Evolutionary conservation across 306 rosid species (phyloP), one percentile per base, ranked within the genome.

Genomic region (Vigna nakashimae): DNA sequence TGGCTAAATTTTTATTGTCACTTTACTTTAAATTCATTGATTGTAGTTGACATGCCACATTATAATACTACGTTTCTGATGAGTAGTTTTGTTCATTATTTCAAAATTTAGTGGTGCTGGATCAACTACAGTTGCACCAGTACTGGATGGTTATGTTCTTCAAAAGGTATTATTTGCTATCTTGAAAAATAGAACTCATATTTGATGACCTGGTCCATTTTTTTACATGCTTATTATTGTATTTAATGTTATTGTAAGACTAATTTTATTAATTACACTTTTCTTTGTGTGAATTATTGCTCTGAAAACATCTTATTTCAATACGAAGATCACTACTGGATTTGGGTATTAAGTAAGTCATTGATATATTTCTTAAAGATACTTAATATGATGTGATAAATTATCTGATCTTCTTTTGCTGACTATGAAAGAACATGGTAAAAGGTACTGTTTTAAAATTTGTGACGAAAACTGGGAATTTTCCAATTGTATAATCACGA

Each of bases 121-220:
- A 85, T 95, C 98, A 62, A 95, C 98, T 36, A 92, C 98, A 57
- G 92, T 95, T 82, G 98, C 93, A 69, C 97, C 98, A 9, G 98
- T 95, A 55, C 98, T 92, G 84, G 98, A 95, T 79, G 98, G 98
- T 56, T 95, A 92, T 81, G 97, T 95, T 86, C 92, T 95, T 82
- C 98, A 92, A 82, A 95, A 92, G 96, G 98, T 95, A 87, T 38
- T 64, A 6, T 13, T 40, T 65, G 57, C 60, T 57, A 26, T 65
- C 36, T 62, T 56, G 77, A 40, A 52, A 12, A 51, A 9, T 32
- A 53, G 38, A 78, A 73, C 50, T 78, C 16, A 36, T 22, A 45
- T 58, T 58, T 26, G 2, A 24, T 24, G 26, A 24, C 26, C 26
- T 24, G 26, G 26, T 24, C 26, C 26, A 24, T 24, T 0, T 24